phyloP scores from a whole-genome alignment of 2,329 filamentous ascomycete species.

The Scytalidium lignicola region DNA sequence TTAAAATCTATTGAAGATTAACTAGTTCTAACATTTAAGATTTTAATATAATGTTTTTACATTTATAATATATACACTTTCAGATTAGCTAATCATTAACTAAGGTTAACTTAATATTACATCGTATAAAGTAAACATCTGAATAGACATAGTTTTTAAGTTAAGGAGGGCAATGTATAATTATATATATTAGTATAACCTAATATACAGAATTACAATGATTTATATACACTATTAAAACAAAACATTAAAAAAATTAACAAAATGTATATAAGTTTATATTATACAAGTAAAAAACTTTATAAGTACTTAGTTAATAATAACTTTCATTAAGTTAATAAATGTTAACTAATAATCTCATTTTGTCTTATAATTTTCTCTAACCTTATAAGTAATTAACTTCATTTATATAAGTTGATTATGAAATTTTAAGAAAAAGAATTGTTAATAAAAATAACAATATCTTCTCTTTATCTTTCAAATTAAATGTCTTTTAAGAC shows the following conservation, averaged over 20 bases:
- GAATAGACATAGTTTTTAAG: slow-evolving; percentile 16
- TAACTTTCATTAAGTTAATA: slow-evolving; percentile 8
- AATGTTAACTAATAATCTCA: slow-evolving; percentile 19
- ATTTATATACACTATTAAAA: slow-evolving; percentile 11
- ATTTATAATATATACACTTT: slow-evolving; percentile 9
- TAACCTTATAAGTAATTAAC: slow-evolving; percentile 16
- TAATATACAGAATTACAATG: slow-evolving; percentile 12
- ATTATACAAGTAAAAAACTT: slow-evolving; percentile 14
- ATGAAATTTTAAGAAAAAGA: slow-evolving; percentile 14
- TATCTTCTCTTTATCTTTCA: slow-evolving; percentile 11
- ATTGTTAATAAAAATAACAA: slow-evolving; percentile 13
- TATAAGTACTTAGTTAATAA: slow-evolving; percentile 17
- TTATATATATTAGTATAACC: slow-evolving; percentile 14
- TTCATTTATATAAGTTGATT: slow-evolving; percentile 2
- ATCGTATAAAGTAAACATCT: slow-evolving; percentile 14
- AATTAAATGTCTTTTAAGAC: slow-evolving; percentile 11
- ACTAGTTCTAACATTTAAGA: no score
- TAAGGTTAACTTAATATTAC: slow-evolving; percentile 13
- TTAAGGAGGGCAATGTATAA: slow-evolving; percentile 16
- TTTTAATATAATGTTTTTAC: slow-evolving; percentile 7
- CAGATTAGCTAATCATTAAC: slow-evolving; percentile 13
- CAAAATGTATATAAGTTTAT: slow-evolving; percentile 7
- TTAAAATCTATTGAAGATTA: no score
- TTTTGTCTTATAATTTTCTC: slow-evolving; percentile 12
- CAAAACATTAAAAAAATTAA: slow-evolving; percentile 12